Conservation (phyloP, 306 rosid genomes). For the Glycine soja region DNA sequence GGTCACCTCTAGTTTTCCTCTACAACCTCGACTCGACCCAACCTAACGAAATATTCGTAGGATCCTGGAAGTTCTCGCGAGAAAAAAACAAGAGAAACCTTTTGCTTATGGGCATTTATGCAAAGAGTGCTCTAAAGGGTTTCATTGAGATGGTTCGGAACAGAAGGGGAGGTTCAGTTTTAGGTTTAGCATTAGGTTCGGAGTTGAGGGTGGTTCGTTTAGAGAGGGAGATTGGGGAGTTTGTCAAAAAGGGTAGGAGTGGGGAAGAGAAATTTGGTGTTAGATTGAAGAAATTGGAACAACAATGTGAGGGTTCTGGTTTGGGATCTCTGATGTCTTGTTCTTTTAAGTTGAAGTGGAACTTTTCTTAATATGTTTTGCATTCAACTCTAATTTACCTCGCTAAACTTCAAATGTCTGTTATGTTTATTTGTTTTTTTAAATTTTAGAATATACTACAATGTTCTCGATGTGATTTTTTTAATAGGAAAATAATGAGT, state of each 20-base stretch:
- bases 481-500: slow-evolving; percentile 16
- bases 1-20: slow-evolving; percentile 70
- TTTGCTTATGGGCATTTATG: slow-evolving; percentile 68
- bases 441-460: neutral
- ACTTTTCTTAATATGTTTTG: neutral
- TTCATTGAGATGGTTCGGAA: slow-evolving; percentile 58
- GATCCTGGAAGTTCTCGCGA: slow-evolving; percentile 61
- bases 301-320: no score
- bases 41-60: slow-evolving; percentile 74
- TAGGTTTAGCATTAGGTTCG: slow-evolving; percentile 49
- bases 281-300: no score
- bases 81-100: slow-evolving; percentile 65
- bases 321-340: slow-evolving; percentile 21
- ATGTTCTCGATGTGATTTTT: neutral
- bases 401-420: no score
- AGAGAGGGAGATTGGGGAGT: no score
- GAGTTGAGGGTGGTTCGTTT: no score
- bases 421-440: slow-evolving; percentile 18
- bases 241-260: no score
- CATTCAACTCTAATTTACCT: neutral
- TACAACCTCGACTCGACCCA: slow-evolving; percentile 60
- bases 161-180: slow-evolving; percentile 38
- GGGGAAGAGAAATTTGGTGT: no score
- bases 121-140: slow-evolving; percentile 59
- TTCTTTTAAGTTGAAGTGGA: neutral